Percentiles rank a stretch among this genome's conserved stretches.
phyloP scores from a whole-genome alignment of 2,329 filamentous ascomycete species.

The Hirsutella minnesotensis region DNA sequence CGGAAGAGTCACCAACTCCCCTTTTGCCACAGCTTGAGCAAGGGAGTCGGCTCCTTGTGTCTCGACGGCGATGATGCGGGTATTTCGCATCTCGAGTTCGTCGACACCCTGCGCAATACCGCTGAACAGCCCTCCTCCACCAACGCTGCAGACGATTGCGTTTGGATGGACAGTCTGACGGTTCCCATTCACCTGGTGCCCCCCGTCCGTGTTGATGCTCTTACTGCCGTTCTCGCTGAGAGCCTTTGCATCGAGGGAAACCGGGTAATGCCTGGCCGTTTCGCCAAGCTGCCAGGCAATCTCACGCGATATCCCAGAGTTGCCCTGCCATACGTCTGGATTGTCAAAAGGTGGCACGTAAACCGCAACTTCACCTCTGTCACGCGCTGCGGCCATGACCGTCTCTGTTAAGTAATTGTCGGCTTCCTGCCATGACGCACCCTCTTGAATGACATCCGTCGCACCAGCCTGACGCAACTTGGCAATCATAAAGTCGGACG shows the following conservation, averaged over 20 bases:
- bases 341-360: slow-evolving; percentile 59
- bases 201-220: no score
- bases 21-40: slow-evolving; percentile 39
- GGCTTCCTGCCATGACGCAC: slow-evolving; percentile 56
- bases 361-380: slow-evolving; percentile 28
- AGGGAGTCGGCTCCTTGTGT: slow-evolving; percentile 61
- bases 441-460: slow-evolving; percentile 49
- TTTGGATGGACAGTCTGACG: slow-evolving; percentile 29
- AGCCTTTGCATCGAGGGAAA: no score
- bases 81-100: slow-evolving; percentile 10
- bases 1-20: slow-evolving; percentile 47
- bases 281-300: slow-evolving; percentile 21
- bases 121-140: slow-evolving; percentile 70
- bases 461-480: slow-evolving; percentile 52
- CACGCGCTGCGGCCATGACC: slow-evolving; percentile 23
- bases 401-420: slow-evolving; percentile 51
- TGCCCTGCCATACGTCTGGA: slow-evolving; percentile 53
- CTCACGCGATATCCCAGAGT: slow-evolving; percentile 42
- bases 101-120: slow-evolving; percentile 56
- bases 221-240: no score
- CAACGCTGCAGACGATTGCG: slow-evolving; percentile 62
- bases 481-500: slow-evolving; percentile 56
- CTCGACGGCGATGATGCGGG: slow-evolving; percentile 56
- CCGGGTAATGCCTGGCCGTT: slow-evolving; percentile 10
- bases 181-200: no score